phyloP scores from a whole-genome alignment of 2,329 filamentous ascomycete species.

The Pseudogymnoascus verrucosus region DNA sequence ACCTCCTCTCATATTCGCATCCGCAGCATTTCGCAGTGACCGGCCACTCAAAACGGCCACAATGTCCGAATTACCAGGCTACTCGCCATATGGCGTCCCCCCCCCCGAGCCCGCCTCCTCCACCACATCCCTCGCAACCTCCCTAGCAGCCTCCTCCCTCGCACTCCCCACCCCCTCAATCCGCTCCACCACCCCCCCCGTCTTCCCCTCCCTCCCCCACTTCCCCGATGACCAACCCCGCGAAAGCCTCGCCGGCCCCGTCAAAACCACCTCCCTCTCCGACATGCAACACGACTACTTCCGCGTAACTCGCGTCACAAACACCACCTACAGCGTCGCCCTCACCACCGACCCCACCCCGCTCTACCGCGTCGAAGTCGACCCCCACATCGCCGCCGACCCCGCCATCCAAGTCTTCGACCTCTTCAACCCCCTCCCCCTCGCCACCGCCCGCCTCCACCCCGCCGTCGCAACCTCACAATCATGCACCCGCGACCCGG shows the following conservation, averaged over 20 bases:
- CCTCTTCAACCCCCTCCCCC: neutral
- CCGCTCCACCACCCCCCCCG: too few relatives aligned
- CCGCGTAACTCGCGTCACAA: neutral
- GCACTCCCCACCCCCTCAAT: too few relatives aligned
- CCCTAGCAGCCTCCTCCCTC: too few relatives aligned
- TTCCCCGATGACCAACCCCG: neutral
- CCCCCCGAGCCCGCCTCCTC: too few relatives aligned
- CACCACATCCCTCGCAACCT: too few relatives aligned
- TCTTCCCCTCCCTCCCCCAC: neutral
- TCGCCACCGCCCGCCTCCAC: neutral
- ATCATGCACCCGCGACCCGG: neutral
- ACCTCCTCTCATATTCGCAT: too few relatives aligned
- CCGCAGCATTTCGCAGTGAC: too few relatives aligned
- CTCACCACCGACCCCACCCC: neutral
- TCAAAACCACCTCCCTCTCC: neutral
- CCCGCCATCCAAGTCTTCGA: neutral
- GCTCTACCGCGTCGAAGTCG: neutral
- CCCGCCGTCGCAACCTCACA: neutral
- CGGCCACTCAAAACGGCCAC: too few relatives aligned
- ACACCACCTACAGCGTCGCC: neutral
- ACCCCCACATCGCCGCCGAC: neutral
- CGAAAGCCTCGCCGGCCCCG: neutral
- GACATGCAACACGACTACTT: conserved; percentile 1
- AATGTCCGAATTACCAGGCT: too few relatives aligned
- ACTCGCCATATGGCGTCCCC: too few relatives aligned